phyloP scores from a whole-genome alignment of 768 basidiomycete species.

The Tylopilus plumbeoviolaceoides region DNA sequence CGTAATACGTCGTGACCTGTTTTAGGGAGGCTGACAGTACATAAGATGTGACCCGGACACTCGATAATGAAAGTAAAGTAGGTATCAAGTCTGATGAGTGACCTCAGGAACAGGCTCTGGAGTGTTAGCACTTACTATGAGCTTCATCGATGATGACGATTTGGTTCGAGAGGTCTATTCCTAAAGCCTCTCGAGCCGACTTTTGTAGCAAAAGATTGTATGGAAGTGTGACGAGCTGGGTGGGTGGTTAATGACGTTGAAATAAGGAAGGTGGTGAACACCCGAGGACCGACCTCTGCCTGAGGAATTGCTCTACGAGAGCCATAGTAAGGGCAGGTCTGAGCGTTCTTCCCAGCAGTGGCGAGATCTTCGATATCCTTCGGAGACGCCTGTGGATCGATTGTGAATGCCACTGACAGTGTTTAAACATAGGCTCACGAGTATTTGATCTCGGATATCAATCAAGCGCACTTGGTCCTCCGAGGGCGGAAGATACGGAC shows the following conservation, averaged over 20 bases:
- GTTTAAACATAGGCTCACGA: slow-evolving; percentile 41
- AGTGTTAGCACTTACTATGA: slow-evolving; percentile 62
- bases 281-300: slow-evolving; percentile 59
- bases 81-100: slow-evolving; percentile 71
- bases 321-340: slow-evolving; percentile 92
- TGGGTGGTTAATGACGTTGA: background rate
- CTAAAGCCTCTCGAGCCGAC: slow-evolving; percentile 79
- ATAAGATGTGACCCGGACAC: slow-evolving; percentile 53
- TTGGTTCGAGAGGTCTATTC: slow-evolving; percentile 80
- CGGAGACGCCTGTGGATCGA: slow-evolving; percentile 60
- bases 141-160: slow-evolving; percentile 94
- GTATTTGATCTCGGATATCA: slow-evolving; percentile 82
- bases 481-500: slow-evolving; percentile 67
- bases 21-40: slow-evolving; percentile 59
- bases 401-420: background rate
- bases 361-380: slow-evolving; percentile 96
- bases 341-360: slow-evolving; percentile 55
- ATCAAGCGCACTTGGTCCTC: slow-evolving; percentile 70
- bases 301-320: slow-evolving; percentile 83
- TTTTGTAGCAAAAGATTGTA: slow-evolving; percentile 89
- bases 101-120: background rate
- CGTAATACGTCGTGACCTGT: slow-evolving; percentile 76
- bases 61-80: slow-evolving; percentile 84
- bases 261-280: background rate
- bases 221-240: slow-evolving; percentile 82